A percentile compares a stretch with the other conserved stretches of the same genome.
These are phyloP conservation scores for Ophiostoma populinum DNA, from an alignment of 2,329 filamentous ascomycete genomes.

Conservation along the genomic window DNA sequence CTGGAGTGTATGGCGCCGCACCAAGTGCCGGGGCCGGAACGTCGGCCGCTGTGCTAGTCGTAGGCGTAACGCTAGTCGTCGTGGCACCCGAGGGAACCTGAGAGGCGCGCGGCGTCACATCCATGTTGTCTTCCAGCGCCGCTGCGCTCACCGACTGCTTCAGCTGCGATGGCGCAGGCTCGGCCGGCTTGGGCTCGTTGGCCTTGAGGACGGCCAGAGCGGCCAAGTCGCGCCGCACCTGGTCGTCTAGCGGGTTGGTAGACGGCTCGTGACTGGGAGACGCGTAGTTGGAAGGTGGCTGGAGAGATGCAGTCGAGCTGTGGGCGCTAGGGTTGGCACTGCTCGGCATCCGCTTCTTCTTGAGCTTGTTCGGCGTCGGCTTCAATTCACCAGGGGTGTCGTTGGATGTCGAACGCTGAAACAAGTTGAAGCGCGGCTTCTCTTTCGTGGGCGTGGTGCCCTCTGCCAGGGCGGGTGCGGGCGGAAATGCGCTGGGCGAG, in stretches of 20 bases:
- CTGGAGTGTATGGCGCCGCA: conserved; percentile 14
- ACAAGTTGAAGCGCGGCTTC: conserved; percentile 51
- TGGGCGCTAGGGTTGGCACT: conserved; percentile 75
- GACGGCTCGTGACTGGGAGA: conserved; percentile 28
- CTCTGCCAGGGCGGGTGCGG: background rate
- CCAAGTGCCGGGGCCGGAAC: background rate
- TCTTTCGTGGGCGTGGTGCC: conserved; percentile 45
- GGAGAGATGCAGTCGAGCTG: conserved; percentile 67
- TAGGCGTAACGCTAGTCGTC: conserved; percentile 5
- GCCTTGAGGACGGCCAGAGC: background rate
- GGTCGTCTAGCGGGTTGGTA: conserved; percentile 6
- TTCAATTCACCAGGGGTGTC: conserved; percentile 42
- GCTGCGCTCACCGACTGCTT: conserved; percentile 12
- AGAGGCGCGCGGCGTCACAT: conserved; percentile 28
- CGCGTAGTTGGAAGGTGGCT: conserved; percentile 25
- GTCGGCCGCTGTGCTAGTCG: conserved; percentile 12
- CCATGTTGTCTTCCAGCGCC: conserved; percentile 14
- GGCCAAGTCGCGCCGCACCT: background rate
- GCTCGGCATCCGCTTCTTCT: conserved; percentile 65
- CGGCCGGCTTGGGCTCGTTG: background rate
- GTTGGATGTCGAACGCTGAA: conserved; percentile 49
- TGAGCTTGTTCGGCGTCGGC: conserved; percentile 66
- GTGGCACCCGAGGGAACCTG: conserved; percentile 22
- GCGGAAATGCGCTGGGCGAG: conserved; percentile 10
- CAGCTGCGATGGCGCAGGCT: background rate